These are phyloP conservation scores for Liriodendron chinense DNA, from an alignment of 164 flowering plant genomes.

Conservation along the genomic window DNA sequence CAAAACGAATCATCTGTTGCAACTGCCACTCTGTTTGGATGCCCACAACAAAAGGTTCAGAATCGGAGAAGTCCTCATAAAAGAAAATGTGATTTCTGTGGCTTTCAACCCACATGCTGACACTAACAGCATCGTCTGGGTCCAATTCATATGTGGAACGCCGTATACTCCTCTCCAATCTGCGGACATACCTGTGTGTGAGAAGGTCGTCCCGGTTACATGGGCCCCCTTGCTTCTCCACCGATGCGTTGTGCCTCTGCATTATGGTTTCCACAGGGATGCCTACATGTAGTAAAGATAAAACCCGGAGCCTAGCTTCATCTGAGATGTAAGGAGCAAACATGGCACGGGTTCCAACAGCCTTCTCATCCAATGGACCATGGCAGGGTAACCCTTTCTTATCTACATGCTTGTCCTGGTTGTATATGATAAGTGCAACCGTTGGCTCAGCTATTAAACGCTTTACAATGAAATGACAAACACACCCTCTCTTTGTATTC, in stretches of 20 bases:
- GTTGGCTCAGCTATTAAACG: conserved; percentile 89
- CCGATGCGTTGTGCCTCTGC: conserved; percentile 87
- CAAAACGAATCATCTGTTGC: conserved; percentile 95
- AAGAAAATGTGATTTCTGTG: conserved; percentile 77
- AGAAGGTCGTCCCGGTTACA: conserved; percentile 89
- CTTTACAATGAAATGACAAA: conserved; percentile 94
- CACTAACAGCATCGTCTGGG: conserved; percentile 75
- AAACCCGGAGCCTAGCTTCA: conserved; percentile 84
- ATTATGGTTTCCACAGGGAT: conserved; percentile 95
- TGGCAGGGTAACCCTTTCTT: conserved; percentile 89
- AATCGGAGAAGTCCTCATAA: conserved; percentile 78
- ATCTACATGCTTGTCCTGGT: conserved; percentile 88
- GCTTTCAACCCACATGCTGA: conserved; percentile 77
- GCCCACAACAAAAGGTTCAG: conserved; percentile 73
- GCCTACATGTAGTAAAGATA: conserved; percentile 84
- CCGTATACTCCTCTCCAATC: conserved; percentile 82
- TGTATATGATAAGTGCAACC: conserved; percentile 88
- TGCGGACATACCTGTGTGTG: conserved; percentile 84
- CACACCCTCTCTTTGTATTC: conserved; percentile 91
- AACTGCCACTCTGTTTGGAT: conserved; percentile 99
- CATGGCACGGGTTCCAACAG: conserved; percentile 92
- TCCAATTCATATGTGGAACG: conserved; percentile 79
- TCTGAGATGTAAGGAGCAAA: conserved; percentile 96
- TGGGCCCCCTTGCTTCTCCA: conserved; percentile 89
- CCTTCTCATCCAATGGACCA: conserved; percentile 86